A percentile compares a stretch with the other conserved stretches of the same genome.
phyloP scores from a whole-genome alignment of 2,329 filamentous ascomycete genomes.

The Metarhizium humberi region DNA sequence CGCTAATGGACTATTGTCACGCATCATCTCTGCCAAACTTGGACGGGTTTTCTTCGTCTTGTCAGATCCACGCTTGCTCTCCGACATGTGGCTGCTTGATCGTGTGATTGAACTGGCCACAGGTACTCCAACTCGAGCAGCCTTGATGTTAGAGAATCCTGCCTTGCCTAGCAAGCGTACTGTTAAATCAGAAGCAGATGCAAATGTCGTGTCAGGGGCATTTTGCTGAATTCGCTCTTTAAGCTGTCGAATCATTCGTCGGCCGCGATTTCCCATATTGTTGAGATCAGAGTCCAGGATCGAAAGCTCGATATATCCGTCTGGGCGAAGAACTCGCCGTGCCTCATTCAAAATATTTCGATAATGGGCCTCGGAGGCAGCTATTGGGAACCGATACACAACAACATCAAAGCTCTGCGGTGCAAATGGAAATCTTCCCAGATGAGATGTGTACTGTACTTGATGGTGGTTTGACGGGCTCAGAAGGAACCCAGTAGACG shows the following conservation, averaged over 20 bases:
- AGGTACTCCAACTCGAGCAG: conserved; percentile 69
- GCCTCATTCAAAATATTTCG: conserved; percentile 65
- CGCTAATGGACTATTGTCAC: conserved; percentile 56
- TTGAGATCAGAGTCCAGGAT: conserved; percentile 73
- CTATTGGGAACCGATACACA: conserved; percentile 67
- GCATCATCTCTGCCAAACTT: conserved; percentile 63
- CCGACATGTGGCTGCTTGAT: conserved; percentile 11
- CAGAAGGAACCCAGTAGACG: conserved; percentile 38
- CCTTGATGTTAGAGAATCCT: conserved; percentile 64
- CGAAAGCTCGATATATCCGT: conserved; percentile 69
- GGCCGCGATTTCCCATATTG: conserved; percentile 67
- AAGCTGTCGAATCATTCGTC: conserved; percentile 58
- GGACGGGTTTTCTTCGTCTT: conserved; percentile 33
- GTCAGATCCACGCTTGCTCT: conserved; percentile 8
- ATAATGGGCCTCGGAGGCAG: conserved; percentile 58
- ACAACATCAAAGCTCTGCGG: conserved; percentile 67
- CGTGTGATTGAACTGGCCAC: conserved; percentile 45
- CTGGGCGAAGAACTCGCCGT: conserved; percentile 67
- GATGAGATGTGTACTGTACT: conserved; percentile 55
- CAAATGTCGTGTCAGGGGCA: conserved; percentile 51
- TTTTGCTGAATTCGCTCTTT: conserved; percentile 60
- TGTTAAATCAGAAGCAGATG: conserved; percentile 50
- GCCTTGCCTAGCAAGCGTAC: conserved; percentile 57
- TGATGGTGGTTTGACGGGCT: conserved; percentile 66
- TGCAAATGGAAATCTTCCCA: conserved; percentile 64